Conservation (phyloP, 225 moss, liverwort and hornwort genomes). For the Anthoceros angustus region DNA sequence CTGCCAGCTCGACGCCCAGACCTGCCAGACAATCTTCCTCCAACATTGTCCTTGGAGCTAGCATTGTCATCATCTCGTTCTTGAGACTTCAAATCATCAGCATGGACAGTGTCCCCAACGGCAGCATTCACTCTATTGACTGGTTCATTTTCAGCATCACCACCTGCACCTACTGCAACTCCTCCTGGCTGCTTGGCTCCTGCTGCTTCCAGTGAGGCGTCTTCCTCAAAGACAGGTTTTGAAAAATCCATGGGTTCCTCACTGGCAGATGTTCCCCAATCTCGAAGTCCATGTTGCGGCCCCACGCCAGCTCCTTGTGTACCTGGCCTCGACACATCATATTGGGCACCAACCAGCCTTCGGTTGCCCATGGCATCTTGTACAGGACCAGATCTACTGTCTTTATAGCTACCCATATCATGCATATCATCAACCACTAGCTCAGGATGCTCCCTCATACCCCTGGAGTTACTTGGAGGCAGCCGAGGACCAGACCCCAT, state of each 20-base stretch:
- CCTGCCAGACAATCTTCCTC: not conserved
- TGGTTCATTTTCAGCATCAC: not conserved
- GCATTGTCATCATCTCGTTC: not conserved
- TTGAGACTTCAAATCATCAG: not conserved
- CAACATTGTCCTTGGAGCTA: not conserved
- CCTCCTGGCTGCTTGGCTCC: constrained; percentile 8
- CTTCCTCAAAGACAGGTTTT: constrained; percentile 97
- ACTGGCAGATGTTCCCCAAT: constrained; percentile 89
- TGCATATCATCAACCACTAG: constrained; percentile 32
- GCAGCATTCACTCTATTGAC: constrained; percentile 13
- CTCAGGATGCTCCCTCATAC: constrained; percentile 52
- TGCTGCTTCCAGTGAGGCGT: constrained; percentile 31
- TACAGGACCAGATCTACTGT: constrained; percentile 21
- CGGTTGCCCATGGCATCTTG: constrained; percentile 32
- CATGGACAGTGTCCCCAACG: not conserved
- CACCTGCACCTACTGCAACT: constrained; percentile 3
- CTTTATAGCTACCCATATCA: constrained; percentile 14
- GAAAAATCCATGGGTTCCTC: constrained; percentile 99
- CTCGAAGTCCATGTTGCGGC: constrained; percentile 49
- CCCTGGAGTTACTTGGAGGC: constrained; percentile 18
- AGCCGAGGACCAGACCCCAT: constrained; percentile 58
- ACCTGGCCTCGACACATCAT: constrained; percentile 27
- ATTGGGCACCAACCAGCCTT: constrained; percentile 22
- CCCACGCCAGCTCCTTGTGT: constrained; percentile 27
- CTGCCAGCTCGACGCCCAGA: not conserved